Base-by-base conservation (phyloP, 208 protist genomes). In the Trypanosoma rangeli region DNA sequence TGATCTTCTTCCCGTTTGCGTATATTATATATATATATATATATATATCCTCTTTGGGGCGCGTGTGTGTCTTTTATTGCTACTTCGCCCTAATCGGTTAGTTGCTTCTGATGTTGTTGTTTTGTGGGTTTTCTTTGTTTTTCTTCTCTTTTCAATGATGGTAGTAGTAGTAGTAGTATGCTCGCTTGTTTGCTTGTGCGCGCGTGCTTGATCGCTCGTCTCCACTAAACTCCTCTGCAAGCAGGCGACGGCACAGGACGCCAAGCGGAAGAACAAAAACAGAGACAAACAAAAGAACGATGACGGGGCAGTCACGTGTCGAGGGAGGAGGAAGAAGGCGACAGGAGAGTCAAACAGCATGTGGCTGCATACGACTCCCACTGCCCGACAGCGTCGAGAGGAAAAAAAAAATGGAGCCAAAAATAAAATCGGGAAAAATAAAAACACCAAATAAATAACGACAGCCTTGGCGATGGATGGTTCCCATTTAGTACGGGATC, bases 401-500 rank as follows among this genome's bases (percentile, higher is more conserved):
- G n/a, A n/a, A n/a, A n/a, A n/a, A n/a, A n/a, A n/a, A n/a, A n/a
- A n/a, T n/a, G n/a, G n/a, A n/a, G n/a, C n/a, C 42, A 46, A 46
- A 46, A 46, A 46, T 46, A 46, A 15, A 46, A 46, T 18, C 42
- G 15, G 15, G 42, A 15, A 8, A 46, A n/a, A n/a, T n/a, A n/a
- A 58, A 35, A 58, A 7, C 54, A 53, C 7, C 7, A 53, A 53
- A 53, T 53, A 53, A 53, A 12, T 7, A 28, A 28, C 22, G 18
- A 53, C 22, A 26, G 49, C 22, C 22, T 53, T 18, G 24, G 49
- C 49, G n/a, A 53, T 18, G n/a, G 49, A 53, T 53, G 49, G 49
- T 33, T 48, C 28, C 50, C n/a, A 53, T 42, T 50, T 58, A 80
- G 54, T 72, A 80, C 50, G 90, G 85, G 74, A 93, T 77, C 84